Percentiles rank a stretch among this genome's conserved stretches.
phyloP scores from a whole-genome alignment of 1,139 yeast species.

The Sugiyamaella pinicola region DNA sequence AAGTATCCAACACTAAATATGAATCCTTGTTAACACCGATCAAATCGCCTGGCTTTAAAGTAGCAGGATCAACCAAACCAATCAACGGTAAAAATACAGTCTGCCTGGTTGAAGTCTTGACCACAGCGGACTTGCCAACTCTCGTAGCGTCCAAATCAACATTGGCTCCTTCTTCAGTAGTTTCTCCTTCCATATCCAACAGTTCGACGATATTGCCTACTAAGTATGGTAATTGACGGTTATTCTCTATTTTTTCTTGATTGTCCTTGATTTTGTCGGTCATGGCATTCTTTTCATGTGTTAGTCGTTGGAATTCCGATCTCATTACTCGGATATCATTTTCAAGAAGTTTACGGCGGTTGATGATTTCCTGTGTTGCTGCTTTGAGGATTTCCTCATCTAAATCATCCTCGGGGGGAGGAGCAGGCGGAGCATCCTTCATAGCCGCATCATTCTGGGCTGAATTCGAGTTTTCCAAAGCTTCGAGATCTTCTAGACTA shows the following conservation, averaged over 20 bases:
- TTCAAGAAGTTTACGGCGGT: conserved; percentile 84
- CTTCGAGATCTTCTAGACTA: conserved; percentile 44
- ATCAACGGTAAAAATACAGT: conserved; percentile 95
- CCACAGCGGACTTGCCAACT: conserved; percentile 95
- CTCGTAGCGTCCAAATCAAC: conserved; percentile 91
- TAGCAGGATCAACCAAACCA: conserved; percentile 88
- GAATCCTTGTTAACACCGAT: conserved; percentile 98
- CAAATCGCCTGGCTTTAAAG: conserved; percentile 90
- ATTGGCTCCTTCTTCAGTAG: conserved; percentile 90
- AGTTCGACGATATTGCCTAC: conserved; percentile 98
- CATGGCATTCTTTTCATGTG: conserved; percentile 93
- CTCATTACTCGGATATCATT: conserved; percentile 96
- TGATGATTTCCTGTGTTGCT: conserved; percentile 79
- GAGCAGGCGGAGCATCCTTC: conserved; percentile 44
- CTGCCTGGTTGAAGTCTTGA: conserved; percentile 95
- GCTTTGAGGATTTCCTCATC: conserved; percentile 81
- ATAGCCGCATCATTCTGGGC: conserved; percentile 29
- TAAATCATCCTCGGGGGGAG: conserved; percentile 49
- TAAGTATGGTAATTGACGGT: conserved; percentile 91
- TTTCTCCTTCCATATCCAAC: conserved; percentile 86
- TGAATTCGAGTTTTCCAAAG: conserved; percentile 33
- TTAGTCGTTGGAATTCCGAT: conserved; percentile 85
- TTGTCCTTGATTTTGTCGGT: conserved; percentile 92
- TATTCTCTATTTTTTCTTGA: conserved; percentile 93
- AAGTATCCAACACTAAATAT: conserved; percentile 85